Evolutionary conservation across 768 basidiomycete genomes (phyloP).

Genomic region (Agrocybe pediades): DNA sequence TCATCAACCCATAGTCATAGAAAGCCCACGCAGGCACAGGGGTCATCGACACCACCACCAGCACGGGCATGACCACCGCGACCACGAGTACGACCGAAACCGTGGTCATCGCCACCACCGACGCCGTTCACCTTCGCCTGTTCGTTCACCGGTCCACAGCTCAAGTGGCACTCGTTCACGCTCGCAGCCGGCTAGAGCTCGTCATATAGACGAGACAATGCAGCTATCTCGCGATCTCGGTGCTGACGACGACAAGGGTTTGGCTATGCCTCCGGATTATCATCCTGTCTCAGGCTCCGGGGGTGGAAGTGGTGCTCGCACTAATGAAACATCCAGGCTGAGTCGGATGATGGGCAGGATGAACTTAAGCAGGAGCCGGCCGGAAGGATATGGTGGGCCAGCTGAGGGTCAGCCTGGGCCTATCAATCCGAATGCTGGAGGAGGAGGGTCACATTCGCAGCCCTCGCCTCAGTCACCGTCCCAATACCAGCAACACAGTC

Average conservation of each 20-base stretch:
- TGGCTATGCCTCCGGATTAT: not conserved
- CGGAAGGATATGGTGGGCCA: not conserved
- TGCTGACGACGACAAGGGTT: not conserved
- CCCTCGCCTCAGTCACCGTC: too few species aligned
- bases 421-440: not conserved
- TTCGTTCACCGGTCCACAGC: not conserved
- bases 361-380: not conserved
- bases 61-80: not conserved
- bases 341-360: not conserved
- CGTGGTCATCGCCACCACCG: not conserved
- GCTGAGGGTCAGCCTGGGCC: not conserved
- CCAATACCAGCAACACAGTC: not conserved
- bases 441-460: too few species aligned
- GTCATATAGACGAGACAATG: not conserved
- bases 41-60: not conserved
- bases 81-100: too few species aligned
- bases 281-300: not conserved
- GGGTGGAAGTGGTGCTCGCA: too few species aligned
- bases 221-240: not conserved
- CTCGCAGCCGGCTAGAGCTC: not conserved
- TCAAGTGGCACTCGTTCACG: not conserved
- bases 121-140: not conserved
- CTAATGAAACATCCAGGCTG: too few species aligned
- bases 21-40: not conserved
- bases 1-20: not conserved